phyloP scores from a whole-genome alignment of 208 protist genomes.

The Herpetomonas tarakana region DNA sequence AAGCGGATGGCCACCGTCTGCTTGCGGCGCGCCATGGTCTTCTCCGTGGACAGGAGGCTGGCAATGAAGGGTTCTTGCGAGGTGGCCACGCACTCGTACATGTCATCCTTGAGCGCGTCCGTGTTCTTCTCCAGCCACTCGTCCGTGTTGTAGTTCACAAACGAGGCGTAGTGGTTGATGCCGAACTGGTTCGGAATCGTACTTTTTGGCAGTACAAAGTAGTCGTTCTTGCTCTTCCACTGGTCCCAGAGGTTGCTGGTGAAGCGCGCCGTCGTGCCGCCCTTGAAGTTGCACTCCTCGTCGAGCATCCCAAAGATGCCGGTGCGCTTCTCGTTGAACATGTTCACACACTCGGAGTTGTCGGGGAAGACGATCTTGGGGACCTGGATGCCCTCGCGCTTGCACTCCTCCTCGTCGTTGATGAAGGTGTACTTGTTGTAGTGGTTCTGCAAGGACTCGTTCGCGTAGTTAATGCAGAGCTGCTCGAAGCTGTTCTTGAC shows the following conservation, averaged over 20 bases:
- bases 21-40: conserved; percentile 40
- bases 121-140: conserved; percentile 93
- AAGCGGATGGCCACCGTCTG: conserved; percentile 84
- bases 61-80: conserved; percentile 62
- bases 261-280: conserved; percentile 64
- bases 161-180: conserved; percentile 90
- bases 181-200: conserved; percentile 87
- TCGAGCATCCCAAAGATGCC: conserved; percentile 92
- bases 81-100: conserved; percentile 41
- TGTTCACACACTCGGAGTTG: conserved; percentile 82
- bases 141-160: conserved; percentile 83
- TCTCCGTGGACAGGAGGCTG: conserved; percentile 49
- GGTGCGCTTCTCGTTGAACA: conserved; percentile 75
- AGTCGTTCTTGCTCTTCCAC: conserved; percentile 44
- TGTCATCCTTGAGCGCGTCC: conserved; percentile 85
- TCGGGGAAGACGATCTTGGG: conserved; percentile 84
- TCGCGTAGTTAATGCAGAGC: conserved; percentile 98
- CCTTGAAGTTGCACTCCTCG: conserved; percentile 83
- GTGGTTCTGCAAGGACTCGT: conserved; percentile 97
- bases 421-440: conserved; percentile 97
- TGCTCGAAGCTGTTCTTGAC: conserved; percentile 96
- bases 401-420: conserved; percentile 92
- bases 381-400: conserved; percentile 70
- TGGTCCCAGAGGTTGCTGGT: conserved; percentile 72
- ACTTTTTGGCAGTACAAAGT: conserved; percentile 84